Base-by-base conservation (phyloP, 1,284 basidiomycete genomes). In the Puccinia triticina region DNA sequence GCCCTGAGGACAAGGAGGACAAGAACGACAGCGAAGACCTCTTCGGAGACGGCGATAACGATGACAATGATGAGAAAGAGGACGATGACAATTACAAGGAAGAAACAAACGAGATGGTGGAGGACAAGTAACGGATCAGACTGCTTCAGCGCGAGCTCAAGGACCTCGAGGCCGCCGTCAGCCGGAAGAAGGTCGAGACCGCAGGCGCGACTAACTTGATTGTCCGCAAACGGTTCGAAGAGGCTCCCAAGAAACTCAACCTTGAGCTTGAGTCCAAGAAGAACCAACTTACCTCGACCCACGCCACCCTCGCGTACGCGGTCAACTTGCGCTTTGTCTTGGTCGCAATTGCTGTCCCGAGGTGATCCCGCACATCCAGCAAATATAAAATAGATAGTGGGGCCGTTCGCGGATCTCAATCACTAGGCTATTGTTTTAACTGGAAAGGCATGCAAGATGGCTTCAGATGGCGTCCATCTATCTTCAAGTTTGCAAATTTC, bases 151-250 rank as follows among this genome's bases (percentile, higher is more conserved):
- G 94, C 86, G 95, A 97, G 88, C 95, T 96, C 84, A 90, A 92
- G 78, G 94, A 96, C 86, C 88, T 97, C 83, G 94, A 97, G 87
- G 91, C 91, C 72, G 94, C 94, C 11, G 93, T 97, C 26, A 90
- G 92, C 69, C 93, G 93, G 90, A 97, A 96, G 89, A 91, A 91
- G 83, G 90, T 89, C 40, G 94, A 96, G 86, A 92, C 96, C 83
- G 90, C 92, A n/a, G 92, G 91, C 84, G 93, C 94, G 59, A 91
- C 91, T 16, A 98, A 97, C 86, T 92, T 93, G 32, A 91, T 97
- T 26, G 26, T 81, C 12, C 53, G 78, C 5, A 81, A 74, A 64
- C 53, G 78, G 26, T 81, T 81, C 40, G 69, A 81, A 57, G 78
- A 81, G 59, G 78, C 78, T 4, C 57, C 73, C 12, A 81, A 73